phyloP scores from a whole-genome alignment of 768 basidiomycete species.

The Boletellus sp. region DNA sequence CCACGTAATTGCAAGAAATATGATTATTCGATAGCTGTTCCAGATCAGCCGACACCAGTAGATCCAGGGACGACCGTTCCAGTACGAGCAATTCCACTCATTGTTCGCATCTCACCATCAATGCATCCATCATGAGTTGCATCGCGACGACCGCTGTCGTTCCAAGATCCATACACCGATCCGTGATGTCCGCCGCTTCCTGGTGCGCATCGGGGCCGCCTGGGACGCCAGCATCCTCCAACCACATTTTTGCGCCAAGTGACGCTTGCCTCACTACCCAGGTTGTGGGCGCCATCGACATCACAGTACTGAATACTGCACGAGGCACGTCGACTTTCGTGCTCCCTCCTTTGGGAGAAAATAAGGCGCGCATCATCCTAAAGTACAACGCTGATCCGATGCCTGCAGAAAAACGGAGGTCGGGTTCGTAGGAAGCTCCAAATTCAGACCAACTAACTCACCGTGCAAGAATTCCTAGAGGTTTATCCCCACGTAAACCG shows the following conservation, averaged over 20 bases:
- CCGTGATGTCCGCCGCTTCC: conserved; percentile 17
- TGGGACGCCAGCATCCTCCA: conserved; percentile 27
- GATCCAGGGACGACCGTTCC: conserved; percentile 26
- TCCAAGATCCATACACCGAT: conserved; percentile 32
- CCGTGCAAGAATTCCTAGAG: conserved; percentile 25
- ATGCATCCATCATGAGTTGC: conserved; percentile 35
- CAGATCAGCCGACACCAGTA: conserved; percentile 39
- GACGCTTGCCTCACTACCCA: conserved; percentile 27
- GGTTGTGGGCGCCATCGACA: conserved; percentile 33
- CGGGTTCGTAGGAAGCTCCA: background rate
- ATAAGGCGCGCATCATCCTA: conserved; percentile 19
- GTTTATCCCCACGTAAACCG: conserved; percentile 25
- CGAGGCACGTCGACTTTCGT: conserved; percentile 18
- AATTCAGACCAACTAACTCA: conserved; percentile 8
- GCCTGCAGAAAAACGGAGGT: conserved; percentile 8
- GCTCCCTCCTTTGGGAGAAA: background rate
- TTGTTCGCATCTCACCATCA: conserved; percentile 31
- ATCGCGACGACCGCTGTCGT: conserved; percentile 26
- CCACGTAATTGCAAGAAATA: conserved; percentile 22
- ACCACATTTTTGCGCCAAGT: conserved; percentile 37
- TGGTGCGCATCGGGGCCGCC: conserved; percentile 37
- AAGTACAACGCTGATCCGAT: conserved; percentile 25
- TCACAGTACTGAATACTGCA: conserved; percentile 22
- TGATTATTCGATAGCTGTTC: conserved; percentile 11
- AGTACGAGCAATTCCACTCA: background rate